Conservation (phyloP, 2,329 filamentous ascomycete genomes). For the Chaetomiaceae sp. region DNA sequence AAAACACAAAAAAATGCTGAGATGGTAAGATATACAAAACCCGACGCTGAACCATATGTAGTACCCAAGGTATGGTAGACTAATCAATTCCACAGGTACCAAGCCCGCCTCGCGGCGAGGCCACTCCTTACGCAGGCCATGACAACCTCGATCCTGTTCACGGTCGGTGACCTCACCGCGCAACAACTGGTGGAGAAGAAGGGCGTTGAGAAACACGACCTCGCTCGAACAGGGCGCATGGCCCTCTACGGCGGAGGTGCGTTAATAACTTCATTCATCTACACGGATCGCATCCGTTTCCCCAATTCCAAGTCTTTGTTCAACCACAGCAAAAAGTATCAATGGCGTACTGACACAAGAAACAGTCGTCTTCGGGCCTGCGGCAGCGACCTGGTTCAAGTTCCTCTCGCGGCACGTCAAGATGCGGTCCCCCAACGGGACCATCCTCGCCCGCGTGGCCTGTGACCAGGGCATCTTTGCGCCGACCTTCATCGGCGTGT, state of each 20-base stretch:
- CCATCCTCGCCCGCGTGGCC: conserved; percentile 72
- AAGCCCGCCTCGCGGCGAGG: conserved; percentile 70
- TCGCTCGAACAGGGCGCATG: conserved; percentile 70
- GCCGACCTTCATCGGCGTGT: conserved; percentile 74
- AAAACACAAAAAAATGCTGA: conserved; percentile 8
- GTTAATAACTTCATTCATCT: no score
- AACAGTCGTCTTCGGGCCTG: conserved; percentile 76
- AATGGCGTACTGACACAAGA: neutral
- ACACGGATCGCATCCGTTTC: neutral
- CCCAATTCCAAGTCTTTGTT: neutral
- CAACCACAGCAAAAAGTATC: no score
- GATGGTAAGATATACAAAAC: conserved; percentile 5
- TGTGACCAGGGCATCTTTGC: conserved; percentile 81
- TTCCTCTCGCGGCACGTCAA: conserved; percentile 68
- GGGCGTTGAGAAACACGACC: conserved; percentile 71
- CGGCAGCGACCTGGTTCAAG: conserved; percentile 80
- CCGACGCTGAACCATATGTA: neutral
- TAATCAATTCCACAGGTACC: no score
- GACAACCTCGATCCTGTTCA: conserved; percentile 88
- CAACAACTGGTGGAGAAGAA: conserved; percentile 86
- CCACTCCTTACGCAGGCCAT: conserved; percentile 87
- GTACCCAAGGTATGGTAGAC: no score
- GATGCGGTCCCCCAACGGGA: conserved; percentile 58
- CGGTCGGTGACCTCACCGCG: conserved; percentile 82
- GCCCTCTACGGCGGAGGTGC: conserved; percentile 70